A percentile compares a stretch with the other conserved stretches of the same genome.
Conservation (phyloP, 2,329 filamentous ascomycete species). For the Aspergillus sp. region DNA sequence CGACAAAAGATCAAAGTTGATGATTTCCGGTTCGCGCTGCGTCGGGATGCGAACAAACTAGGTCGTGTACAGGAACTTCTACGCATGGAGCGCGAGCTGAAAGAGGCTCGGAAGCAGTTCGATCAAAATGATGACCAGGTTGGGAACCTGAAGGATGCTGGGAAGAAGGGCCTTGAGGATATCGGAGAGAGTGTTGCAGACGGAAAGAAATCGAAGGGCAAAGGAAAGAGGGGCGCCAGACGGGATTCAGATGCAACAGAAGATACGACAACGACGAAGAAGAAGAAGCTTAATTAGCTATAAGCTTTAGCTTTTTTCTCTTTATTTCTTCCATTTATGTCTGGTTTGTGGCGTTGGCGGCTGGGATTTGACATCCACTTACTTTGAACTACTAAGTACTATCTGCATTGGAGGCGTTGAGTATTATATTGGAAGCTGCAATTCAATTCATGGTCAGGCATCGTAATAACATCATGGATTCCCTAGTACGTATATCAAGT, state of each 20-base stretch:
- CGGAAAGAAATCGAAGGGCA: conserved; percentile 38
- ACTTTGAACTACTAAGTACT: background rate
- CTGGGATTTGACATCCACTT: conserved; percentile 3
- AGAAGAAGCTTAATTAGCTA: conserved; percentile 28
- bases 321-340: background rate
- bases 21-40: conserved; percentile 92
- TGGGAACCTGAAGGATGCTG: conserved; percentile 35
- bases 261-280: conserved; percentile 33
- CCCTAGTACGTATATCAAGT: background rate
- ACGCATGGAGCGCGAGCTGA: conserved; percentile 83
- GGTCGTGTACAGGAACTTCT: conserved; percentile 88
- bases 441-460: background rate
- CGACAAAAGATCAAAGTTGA: conserved; percentile 98
- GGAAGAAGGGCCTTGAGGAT: conserved; percentile 35
- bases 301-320: background rate
- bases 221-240: conserved; percentile 34
- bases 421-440: background rate
- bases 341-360: conserved; percentile 10
- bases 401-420: conserved; percentile 17
- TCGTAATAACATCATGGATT: background rate
- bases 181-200: conserved; percentile 25
- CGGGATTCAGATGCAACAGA: conserved; percentile 37
- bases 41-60: conserved; percentile 79
- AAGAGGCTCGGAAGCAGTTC: conserved; percentile 69
- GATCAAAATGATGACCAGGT: conserved; percentile 47